Percentiles rank a stretch among this genome's conserved stretches.
phyloP scores from a whole-genome alignment of 2,329 filamentous ascomycete genomes.

The Xenosphaeropsis pyriputrescens region DNA sequence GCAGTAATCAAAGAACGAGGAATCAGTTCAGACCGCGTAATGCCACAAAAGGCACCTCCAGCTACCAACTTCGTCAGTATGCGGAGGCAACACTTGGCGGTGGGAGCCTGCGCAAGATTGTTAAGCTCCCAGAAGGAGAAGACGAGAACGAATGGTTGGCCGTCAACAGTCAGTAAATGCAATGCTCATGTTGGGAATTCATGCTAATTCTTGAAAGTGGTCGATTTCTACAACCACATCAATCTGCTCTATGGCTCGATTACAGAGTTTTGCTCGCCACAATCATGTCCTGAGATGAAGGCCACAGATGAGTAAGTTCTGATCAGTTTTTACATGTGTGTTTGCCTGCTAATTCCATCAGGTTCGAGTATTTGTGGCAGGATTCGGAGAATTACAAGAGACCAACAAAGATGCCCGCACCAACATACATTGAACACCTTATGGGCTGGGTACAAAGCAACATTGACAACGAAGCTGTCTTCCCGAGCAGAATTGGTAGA shows the following conservation, averaged over 20 bases:
- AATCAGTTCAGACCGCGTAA: slow-evolving; percentile 86
- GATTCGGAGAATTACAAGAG: slow-evolving; percentile 87
- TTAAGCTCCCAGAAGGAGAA: slow-evolving; percentile 92
- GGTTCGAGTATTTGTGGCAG: slow-evolving; percentile 98
- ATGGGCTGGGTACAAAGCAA: slow-evolving; percentile 95
- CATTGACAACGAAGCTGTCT: slow-evolving; percentile 88
- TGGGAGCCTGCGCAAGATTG: slow-evolving; percentile 87
- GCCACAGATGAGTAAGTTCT: slow-evolving; percentile 82
- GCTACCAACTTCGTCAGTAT: slow-evolving; percentile 92
- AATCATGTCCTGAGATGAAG: slow-evolving; percentile 98
- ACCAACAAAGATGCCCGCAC: slow-evolving; percentile 94
- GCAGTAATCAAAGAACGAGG: slow-evolving; percentile 72
- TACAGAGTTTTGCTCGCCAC: slow-evolving; percentile 96
- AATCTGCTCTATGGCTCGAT: slow-evolving; percentile 98
- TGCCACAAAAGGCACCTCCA: slow-evolving; percentile 72
- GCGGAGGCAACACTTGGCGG: slow-evolving; percentile 93
- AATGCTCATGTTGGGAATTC: background rate
- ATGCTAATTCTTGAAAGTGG: slow-evolving; percentile 45
- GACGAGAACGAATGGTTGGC: slow-evolving; percentile 97
- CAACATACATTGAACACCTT: slow-evolving; percentile 93
- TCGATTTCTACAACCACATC: slow-evolving; percentile 99
- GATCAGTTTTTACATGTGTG: background rate
- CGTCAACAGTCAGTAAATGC: slow-evolving; percentile 62
- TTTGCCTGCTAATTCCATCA: slow-evolving; percentile 19
- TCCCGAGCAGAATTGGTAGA: slow-evolving; percentile 81